These are phyloP conservation scores for Phytophthora niederhauseri DNA, from an alignment of 352 stramenopile genomes.

Conservation along the genomic window DNA sequence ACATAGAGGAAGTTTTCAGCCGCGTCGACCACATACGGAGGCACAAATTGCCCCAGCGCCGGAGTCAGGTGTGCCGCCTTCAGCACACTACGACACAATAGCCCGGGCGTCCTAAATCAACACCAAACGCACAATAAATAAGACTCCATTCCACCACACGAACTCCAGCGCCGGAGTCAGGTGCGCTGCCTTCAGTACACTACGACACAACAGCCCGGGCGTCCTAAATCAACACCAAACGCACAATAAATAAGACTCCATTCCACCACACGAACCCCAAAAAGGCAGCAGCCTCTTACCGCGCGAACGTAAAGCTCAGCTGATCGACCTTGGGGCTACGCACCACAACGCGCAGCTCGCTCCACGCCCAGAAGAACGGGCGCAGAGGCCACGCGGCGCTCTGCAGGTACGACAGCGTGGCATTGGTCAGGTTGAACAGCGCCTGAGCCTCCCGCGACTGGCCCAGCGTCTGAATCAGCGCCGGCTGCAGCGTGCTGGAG, in stretches of 20 bases:
- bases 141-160: not conserved
- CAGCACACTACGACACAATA: constrained; percentile 60
- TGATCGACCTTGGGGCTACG: constrained; percentile 50
- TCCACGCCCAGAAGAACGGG: constrained; percentile 83
- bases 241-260: constrained; percentile 18
- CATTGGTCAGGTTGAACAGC: constrained; percentile 58
- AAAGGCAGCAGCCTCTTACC: constrained; percentile 33
- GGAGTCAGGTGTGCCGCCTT: constrained; percentile 47
- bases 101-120: constrained; percentile 50
- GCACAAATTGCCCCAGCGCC: constrained; percentile 45
- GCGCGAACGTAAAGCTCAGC: constrained; percentile 60
- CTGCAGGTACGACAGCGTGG: constrained; percentile 58
- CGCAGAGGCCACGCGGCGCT: constrained; percentile 62
- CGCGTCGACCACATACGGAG: constrained; percentile 43
- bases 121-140: constrained; percentile 11
- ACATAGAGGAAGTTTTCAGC: constrained; percentile 56
- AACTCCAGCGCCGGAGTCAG: constrained; percentile 39
- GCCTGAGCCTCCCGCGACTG: constrained; percentile 64
- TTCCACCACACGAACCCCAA: not conserved
- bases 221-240: constrained; percentile 35
- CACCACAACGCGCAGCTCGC: constrained; percentile 70
- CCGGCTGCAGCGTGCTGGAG: constrained; percentile 63
- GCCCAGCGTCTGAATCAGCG: constrained; percentile 65
- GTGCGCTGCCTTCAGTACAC: constrained; percentile 50
- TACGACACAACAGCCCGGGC: constrained; percentile 59